Conservation (phyloP, 2,329 filamentous ascomycete genomes). For the Microcyclospora pomicola region DNA sequence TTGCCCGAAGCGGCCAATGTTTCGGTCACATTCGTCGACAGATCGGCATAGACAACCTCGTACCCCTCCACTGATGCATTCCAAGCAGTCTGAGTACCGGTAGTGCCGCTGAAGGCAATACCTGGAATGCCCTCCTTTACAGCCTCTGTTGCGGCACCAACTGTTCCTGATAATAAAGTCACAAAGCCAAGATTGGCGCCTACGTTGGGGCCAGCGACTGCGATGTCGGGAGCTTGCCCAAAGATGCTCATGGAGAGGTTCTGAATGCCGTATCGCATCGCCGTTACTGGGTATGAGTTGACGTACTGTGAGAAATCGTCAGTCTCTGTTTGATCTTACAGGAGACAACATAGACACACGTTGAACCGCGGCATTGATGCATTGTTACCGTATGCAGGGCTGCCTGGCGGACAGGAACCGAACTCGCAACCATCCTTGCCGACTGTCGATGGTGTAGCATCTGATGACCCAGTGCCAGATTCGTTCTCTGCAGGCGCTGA, state of each 20-base stretch:
- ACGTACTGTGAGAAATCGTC: constrained; percentile 41
- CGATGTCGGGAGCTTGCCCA: constrained; percentile 44
- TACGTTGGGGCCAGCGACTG: constrained; percentile 51
- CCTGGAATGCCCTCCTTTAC: constrained; percentile 45
- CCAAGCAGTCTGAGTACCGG: constrained; percentile 39
- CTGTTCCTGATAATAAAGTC: constrained; percentile 50
- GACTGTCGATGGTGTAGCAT: constrained; percentile 8
- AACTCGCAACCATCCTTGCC: constrained; percentile 38
- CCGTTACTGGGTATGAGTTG: constrained; percentile 54
- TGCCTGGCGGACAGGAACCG: constrained; percentile 45
- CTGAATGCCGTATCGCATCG: constrained; percentile 49
- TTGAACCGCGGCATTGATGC: constrained; percentile 42
- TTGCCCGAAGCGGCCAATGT: constrained; percentile 41
- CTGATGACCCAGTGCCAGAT: constrained; percentile 39
- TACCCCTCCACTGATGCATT: constrained; percentile 36
- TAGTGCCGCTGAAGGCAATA: constrained; percentile 52
- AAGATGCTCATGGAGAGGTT: constrained; percentile 42
- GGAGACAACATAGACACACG: constrained; percentile 3
- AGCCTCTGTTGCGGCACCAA: constrained; percentile 50
- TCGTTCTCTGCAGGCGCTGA: constrained; percentile 54
- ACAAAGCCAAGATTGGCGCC: constrained; percentile 44
- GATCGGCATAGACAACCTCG: constrained; percentile 48
- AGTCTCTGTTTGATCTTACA: neutral
- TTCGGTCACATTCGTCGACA: constrained; percentile 45
- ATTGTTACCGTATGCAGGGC: constrained; percentile 44